Evolutionary conservation across 805 yeast species (phyloP), one percentile per base, ranked within the genome.

Genomic region (Candida khao-thaluensis): DNA sequence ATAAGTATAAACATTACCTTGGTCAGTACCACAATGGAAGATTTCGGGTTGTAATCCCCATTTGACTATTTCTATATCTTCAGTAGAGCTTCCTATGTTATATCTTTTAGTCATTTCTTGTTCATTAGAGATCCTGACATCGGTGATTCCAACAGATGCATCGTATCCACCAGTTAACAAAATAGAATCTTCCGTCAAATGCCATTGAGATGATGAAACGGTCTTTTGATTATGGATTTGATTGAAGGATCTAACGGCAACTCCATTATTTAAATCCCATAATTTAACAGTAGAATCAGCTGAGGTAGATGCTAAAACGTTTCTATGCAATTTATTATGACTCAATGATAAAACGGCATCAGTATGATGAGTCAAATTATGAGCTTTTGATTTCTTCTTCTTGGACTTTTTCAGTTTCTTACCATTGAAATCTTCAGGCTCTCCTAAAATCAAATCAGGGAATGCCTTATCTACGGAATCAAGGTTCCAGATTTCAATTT

Each of bases 401-500:
- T 71, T 75, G 63, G 74, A 71, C 49, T 62, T 63, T 59, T 75
- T 74, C 62, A 74, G 72, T 43, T 61, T 66, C 17, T 52, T 47
- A 25, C 12, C 12, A 11, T 61, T 42, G 11, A 60, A 60, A 27
- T 70, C 64, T 48, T 65, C 57, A 8, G 80, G 79, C 56, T 85
- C 95, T 37, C 99, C 98, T 44, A 93, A 71, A 46, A 93, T 88
- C 50, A 85, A 75, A 57, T 90, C 96, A 10, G 99, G 99, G 74
- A 86, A 91, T 18, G 95, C 91, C 54, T 88, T 88, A 51, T 93
- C 98, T 24, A 91, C 71, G 47, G 83, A 81, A 60, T 93, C 99
- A 54, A 93, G 70, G 62, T 93, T 89, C 98, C 98, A 93, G 45
- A 93, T 76, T 66, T 93, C 99, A 62, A 93, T 91, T 57, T 85